These are phyloP conservation scores for Manihot esculenta DNA, from an alignment of 441 rosid genomes.

Conservation along the genomic window DNA sequence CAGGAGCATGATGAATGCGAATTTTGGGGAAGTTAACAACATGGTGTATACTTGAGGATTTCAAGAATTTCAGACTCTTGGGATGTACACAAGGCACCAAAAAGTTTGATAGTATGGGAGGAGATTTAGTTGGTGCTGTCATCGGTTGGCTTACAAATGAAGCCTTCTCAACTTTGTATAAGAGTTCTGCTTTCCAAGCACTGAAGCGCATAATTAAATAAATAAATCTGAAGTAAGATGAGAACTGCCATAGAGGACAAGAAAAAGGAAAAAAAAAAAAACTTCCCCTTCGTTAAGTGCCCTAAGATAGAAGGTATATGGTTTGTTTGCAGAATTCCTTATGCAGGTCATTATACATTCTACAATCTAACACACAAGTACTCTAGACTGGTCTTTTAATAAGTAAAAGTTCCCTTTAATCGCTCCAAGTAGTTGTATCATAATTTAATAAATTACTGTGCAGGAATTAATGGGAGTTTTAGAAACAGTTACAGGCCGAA, in stretches of 20 bases:
- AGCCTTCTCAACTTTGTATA: constrained; percentile 26
- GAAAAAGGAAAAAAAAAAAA: not conserved
- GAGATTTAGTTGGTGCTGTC: constrained; percentile 41
- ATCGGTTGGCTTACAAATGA: constrained; percentile 48
- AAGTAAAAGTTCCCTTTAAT: not conserved
- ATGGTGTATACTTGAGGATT: constrained; percentile 18
- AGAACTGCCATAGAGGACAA: not conserved
- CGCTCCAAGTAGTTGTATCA: not conserved
- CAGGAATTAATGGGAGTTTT: not conserved
- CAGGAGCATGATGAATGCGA: constrained; percentile 26
- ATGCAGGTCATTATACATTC: not conserved
- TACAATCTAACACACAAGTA: not conserved
- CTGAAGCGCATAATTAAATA: constrained; percentile 1
- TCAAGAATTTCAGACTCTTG: constrained; percentile 35
- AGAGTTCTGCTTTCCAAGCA: constrained; percentile 14
- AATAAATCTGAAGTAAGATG: not conserved
- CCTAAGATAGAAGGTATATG: not conserved
- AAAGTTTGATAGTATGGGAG: constrained; percentile 29
- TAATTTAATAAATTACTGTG: not conserved
- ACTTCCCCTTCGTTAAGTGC: not conserved
- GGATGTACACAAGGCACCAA: constrained; percentile 23
- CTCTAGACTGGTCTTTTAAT: not conserved
- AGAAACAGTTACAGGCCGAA: not conserved
- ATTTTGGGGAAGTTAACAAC: constrained; percentile 18
- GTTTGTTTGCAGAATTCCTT: not conserved